phyloP scores from a whole-genome alignment of 257 asterid genomes.

The Nicotiana undulata region DNA sequence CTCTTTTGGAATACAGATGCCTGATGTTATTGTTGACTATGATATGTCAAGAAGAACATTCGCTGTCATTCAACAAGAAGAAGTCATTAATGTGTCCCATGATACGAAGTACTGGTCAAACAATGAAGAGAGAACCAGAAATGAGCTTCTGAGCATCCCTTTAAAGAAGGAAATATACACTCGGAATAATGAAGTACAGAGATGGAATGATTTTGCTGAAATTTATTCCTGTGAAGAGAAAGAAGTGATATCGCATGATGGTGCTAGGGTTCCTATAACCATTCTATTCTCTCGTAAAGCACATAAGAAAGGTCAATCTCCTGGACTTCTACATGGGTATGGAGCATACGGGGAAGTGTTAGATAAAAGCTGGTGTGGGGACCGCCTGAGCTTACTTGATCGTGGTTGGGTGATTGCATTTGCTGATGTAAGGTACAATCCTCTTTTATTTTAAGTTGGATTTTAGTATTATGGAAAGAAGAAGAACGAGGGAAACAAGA shows the following conservation, averaged over 20 bases:
- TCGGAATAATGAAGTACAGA: slow-evolving; percentile 17
- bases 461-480: background rate
- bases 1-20: slow-evolving; percentile 49
- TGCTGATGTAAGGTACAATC: slow-evolving; percentile 80
- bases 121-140: slow-evolving; percentile 3
- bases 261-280: slow-evolving; percentile 64
- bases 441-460: background rate
- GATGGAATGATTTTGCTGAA: slow-evolving; percentile 43
- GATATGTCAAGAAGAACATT: slow-evolving; percentile 56
- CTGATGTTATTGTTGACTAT: slow-evolving; percentile 83
- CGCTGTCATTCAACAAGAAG: slow-evolving; percentile 70
- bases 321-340: slow-evolving; percentile 85
- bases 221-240: slow-evolving; percentile 53
- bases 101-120: background rate
- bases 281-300: slow-evolving; percentile 50
- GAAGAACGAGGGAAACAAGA: background rate
- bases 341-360: slow-evolving; percentile 85
- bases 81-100: slow-evolving; percentile 30
- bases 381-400: slow-evolving; percentile 77
- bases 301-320: slow-evolving; percentile 55
- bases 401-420: slow-evolving; percentile 92
- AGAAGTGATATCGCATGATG: slow-evolving; percentile 72
- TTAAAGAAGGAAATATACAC: slow-evolving; percentile 16
- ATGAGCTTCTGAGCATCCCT: slow-evolving; percentile 14
- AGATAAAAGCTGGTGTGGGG: slow-evolving; percentile 88